Base-by-base conservation (phyloP, 2,329 filamentous ascomycete species). In the Colletotrichum magnum region DNA sequence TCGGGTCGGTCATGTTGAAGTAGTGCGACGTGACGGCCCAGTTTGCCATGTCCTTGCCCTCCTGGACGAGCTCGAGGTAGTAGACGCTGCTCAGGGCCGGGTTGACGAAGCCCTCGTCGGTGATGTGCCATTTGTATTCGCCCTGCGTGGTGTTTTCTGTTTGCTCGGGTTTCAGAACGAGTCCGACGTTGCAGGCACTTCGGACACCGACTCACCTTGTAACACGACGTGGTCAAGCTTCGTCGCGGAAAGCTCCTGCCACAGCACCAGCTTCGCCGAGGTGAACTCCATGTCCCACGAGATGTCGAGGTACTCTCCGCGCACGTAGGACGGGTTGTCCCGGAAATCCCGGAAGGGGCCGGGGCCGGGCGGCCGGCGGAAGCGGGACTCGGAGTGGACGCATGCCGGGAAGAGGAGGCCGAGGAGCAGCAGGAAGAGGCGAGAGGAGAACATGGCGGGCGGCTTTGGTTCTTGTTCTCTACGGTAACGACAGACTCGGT, bases 341-440 rank as follows among this genome's bases (percentile, higher is more conserved):
- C 50, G 50, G 21, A 28, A 52, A 16, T 52, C 50, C 5, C 26
- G 50, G 50, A 52, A 4, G 24, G 26, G 26, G 13, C 50, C 50
- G 50, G 50, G 50, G 24, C 50, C 50, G 26, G 50, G 50, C 13
- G 50, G 50, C 21, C 50, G 50, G 3, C 50, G 50, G 24, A 52
- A 52, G 3, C 50, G 50, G 21, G 50, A 32, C 4, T 26, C 26
- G 26, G 50, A 24, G 2, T 24, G 50, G 50, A 32, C 50, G 21
- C 21, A 52, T 13, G 12, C 24, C 50, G 50, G 50, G 10, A 28
- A 32, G 21, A 52, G 24, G 26, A 52, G 24, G 21, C 21, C 21
- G 50, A 52, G 5, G 7, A 52, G 16, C 5, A 52, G 13, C 5
- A 52, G 13, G 6, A 28, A 7, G 13, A 15, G 21, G 6, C 12